phyloP scores from a whole-genome alignment of 1,284 basidiomycete genomes.

The Anthracocystis setariae region DNA sequence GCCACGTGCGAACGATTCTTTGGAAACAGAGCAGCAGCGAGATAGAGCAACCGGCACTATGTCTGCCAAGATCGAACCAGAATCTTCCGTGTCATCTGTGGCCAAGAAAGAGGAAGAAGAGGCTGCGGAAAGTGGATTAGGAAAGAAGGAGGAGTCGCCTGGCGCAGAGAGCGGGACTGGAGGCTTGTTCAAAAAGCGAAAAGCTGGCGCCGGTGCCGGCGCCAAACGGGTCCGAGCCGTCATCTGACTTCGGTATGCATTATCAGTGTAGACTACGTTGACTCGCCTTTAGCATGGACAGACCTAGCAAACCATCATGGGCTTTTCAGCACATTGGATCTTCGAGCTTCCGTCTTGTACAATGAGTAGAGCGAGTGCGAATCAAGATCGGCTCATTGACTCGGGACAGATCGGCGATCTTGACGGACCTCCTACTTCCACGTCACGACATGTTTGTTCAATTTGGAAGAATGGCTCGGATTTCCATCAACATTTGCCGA shows the following conservation, averaged over 20 bases:
- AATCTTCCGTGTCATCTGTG: background rate
- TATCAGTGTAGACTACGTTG: too few species aligned
- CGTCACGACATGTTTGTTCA: constrained; percentile 14
- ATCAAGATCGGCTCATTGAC: too few species aligned
- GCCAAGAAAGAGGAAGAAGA: constrained; percentile 2
- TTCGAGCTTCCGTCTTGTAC: too few species aligned
- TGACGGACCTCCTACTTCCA: constrained; percentile 12
- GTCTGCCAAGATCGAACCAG: constrained; percentile 8
- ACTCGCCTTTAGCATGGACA: too few species aligned
- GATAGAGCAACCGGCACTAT: constrained; percentile 12
- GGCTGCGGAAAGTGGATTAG: background rate
- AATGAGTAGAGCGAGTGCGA: too few species aligned
- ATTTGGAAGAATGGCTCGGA: constrained; percentile 14
- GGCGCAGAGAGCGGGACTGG: constrained; percentile 10
- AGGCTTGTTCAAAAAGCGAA: constrained; percentile 57
- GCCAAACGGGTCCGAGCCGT: constrained; percentile 54
- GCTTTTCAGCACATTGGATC: too few species aligned
- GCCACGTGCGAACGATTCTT: constrained; percentile 3
- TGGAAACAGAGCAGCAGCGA: constrained; percentile 2
- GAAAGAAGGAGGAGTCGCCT: constrained; percentile 6
- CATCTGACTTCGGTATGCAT: constrained; percentile 16
- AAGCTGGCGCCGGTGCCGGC: constrained; percentile 54
- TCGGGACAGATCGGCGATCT: background rate
- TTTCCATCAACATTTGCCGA: too few species aligned
- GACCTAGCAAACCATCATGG: too few species aligned